Evolutionary conservation across 805 yeast genomes (phyloP).

Genomic region (Cyberlindnera maclurae): DNA sequence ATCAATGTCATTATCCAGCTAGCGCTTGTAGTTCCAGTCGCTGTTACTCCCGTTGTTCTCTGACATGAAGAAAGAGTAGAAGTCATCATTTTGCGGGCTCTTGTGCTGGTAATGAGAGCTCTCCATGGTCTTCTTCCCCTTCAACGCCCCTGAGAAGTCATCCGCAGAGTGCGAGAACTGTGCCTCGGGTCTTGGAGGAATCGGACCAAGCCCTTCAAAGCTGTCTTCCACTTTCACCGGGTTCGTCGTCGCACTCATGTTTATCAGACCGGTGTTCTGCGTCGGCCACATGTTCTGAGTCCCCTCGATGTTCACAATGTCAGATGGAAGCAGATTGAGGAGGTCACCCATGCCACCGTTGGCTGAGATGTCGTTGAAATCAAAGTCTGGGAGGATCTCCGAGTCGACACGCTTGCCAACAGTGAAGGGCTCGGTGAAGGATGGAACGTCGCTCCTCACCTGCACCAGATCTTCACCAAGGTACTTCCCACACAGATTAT

Average conservation of each 20-base stretch:
- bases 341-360: conserved; percentile 17
- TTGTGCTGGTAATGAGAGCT: neutral
- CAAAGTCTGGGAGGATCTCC: conserved; percentile 19
- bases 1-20: no score
- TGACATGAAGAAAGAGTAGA: conserved; percentile 39
- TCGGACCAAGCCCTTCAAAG: neutral
- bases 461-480: conserved; percentile 12
- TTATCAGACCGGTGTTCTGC: neutral
- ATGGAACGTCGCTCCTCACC: neutral
- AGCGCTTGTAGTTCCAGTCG: conserved; percentile 8
- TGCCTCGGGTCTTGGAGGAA: neutral
- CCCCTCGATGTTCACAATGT: conserved; percentile 17
- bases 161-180: neutral
- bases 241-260: conserved; percentile 1
- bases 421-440: neutral
- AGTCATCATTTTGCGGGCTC: conserved; percentile 23
- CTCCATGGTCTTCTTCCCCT: neutral
- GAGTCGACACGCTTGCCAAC: conserved; percentile 2
- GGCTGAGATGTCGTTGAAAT: conserved; percentile 20
- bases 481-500: conserved; percentile 31
- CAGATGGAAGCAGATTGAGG: conserved; percentile 20
- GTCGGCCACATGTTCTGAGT: neutral
- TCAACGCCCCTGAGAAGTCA: neutral
- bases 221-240: conserved; percentile 4
- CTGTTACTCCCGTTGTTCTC: conserved; percentile 12